Evolutionary conservation across 768 basidiomycete genomes (phyloP), one percentile per base, ranked within the genome.

Genomic region (Coprinopsis marcescibilis): DNA sequence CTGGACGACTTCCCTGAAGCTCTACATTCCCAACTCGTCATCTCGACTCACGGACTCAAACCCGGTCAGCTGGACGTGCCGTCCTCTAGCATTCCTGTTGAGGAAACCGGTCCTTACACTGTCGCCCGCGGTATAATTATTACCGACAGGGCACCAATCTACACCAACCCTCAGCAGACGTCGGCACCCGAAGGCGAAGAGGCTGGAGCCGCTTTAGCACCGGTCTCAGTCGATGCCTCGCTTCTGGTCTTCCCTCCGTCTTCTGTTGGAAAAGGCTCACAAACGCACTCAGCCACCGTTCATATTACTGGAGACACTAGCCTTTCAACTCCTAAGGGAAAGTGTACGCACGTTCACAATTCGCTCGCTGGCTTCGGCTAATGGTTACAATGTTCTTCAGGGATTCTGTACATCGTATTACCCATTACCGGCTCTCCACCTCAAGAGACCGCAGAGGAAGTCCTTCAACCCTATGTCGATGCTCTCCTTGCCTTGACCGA

Each of bases 171-270:
- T 2, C 25, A 10, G 7, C 11, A 27, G 20, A 29, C 33, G 20
- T 47, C 56, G 12, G 29, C 27, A 42, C 40, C 46, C 13, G 23
- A 41, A 26, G 21, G 20, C 32, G 40, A 46, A 35, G 15, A 35
- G 2, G 35, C 34, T 25, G 36, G 39, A 20, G 53, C 63, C 7
- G 48, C 50, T 3, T 63, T 40, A 10, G n/a, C 51, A 27, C 54
- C 58, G 21, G 43, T 54, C 33, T 38, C 61, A 12, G 53, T 77
- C 11, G 89, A 92, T 57, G 83, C 85, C 13, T 76, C 73, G 2
- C 60, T 91, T 12, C 59, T 92, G 4, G 72, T 91, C 3, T 89
- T 91, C 52, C 86, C 90, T 0, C 91, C 90, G 1, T 68, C 66
- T 1, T 76, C 80, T 0, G 56, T 87, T 6, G 44, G 60, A 32